Evolutionary conservation across 169 alveolate species (phyloP), one percentile per base, ranked within the genome.

Genomic region (Ichthyophthirius multifiliis): DNA sequence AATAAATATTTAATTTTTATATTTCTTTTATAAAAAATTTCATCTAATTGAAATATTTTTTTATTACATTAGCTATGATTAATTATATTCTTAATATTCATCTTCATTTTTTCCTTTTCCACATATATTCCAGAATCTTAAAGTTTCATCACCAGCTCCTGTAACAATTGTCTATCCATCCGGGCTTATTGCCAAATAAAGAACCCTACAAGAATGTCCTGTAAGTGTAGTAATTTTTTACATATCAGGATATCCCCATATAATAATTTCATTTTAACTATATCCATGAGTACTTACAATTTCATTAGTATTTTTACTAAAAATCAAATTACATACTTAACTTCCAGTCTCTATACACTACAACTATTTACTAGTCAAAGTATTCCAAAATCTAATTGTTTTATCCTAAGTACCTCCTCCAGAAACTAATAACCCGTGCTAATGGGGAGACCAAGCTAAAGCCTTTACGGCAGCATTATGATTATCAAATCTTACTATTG

Each of bases 351-450:
- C 97, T 30, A 96, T 91, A 48, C 90, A 83, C 81, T 91, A 65
- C 43, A 95, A 80, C 77, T 90, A 90, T 48, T 91, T 89, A 10
- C 92, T 92, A 65, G 94, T 94, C 15, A 83, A 83, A 30, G 99
- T 97, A 90, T 97, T 96, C 99, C 99, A 98, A 76, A 97, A 95
- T 27, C 97, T 93, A 20, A 98, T 97, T 63, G 97, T 91, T 75
- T 98, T 92, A 90, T 98, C 99, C 15, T 98, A 98, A 15, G 99
- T 96, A 67, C 96, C 99, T 18, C 99, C 99, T 10, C 99, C 99
- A 23, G 97, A 88, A 9, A 98, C 98, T 46, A 98, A 83, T 39
- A 97, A 90, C 32, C 97, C 97, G 79, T 93, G 90, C 87, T 97
- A 96, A 86, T 97, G 99, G 0, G 99, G 99, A 65, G 96, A 92